These are phyloP conservation scores for Fusarium concolor DNA, from an alignment of 2,329 filamentous ascomycete species.

Conservation along the genomic window DNA sequence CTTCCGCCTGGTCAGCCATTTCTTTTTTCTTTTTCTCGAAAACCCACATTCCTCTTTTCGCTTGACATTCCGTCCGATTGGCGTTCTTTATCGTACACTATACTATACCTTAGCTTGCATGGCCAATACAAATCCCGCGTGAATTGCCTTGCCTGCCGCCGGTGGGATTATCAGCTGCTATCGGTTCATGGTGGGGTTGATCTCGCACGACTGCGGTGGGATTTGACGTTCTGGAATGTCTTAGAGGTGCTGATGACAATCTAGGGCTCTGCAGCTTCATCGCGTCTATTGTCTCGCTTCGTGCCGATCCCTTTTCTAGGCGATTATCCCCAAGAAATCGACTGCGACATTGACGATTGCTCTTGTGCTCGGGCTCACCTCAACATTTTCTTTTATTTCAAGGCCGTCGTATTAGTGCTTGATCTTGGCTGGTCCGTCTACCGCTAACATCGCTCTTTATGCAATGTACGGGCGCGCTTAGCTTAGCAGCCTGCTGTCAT, in stretches of 20 bases:
- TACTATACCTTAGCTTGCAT: neutral
- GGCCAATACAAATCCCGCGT: too few relatives aligned
- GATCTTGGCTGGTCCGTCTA: conserved; percentile 29
- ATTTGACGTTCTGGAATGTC: conserved; percentile 17
- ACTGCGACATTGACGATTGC: neutral
- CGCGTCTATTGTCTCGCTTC: conserved; percentile 24
- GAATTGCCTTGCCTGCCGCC: conserved; percentile 2
- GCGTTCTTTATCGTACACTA: conserved; percentile 12
- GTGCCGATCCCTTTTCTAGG: conserved; percentile 26
- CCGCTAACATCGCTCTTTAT: conserved; percentile 33
- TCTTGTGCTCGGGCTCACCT: neutral
- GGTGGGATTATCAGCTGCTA: neutral
- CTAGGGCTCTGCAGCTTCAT: neutral
- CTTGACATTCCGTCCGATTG: conserved; percentile 28
- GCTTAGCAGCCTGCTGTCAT: conserved; percentile 25
- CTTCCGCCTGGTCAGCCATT: neutral
- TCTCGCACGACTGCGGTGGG: conserved; percentile 16
- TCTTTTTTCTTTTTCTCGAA: conserved; percentile 5
- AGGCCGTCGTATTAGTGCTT: conserved; percentile 21
- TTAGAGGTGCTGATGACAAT: neutral
- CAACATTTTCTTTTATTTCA: too few relatives aligned
- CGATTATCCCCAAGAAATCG: neutral
- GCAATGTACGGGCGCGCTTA: neutral
- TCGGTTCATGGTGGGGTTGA: conserved; percentile 35
- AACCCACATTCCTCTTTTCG: conserved; percentile 21